These are phyloP conservation scores for Saccharomyces paradoxus DNA, from an alignment of 805 yeast species.

Conservation along the genomic window DNA sequence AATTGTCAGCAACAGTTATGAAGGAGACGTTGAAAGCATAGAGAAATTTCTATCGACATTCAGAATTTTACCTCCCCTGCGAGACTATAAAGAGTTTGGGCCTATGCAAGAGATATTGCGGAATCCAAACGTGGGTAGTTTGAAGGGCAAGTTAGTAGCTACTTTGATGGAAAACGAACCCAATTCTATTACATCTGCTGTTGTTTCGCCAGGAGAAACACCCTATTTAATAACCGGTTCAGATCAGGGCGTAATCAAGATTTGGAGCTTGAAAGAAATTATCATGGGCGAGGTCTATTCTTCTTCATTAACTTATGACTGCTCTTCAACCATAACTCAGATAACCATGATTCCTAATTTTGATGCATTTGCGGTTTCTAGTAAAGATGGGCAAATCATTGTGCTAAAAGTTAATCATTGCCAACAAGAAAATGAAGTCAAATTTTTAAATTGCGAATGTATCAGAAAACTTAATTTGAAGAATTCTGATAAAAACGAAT, in stretches of 20 bases:
- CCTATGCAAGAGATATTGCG: slow-evolving; percentile 3
- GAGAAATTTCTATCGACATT: slow-evolving; percentile 46
- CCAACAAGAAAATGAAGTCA: slow-evolving; percentile 8
- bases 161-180: slow-evolving; percentile 56
- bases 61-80: slow-evolving; percentile 47
- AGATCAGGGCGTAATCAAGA: slow-evolving; percentile 57
- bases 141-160: slow-evolving; percentile 48
- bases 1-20: slow-evolving; percentile 48
- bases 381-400: slow-evolving; percentile 31
- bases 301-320: slow-evolving; percentile 39
- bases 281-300: slow-evolving; percentile 52
- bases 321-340: slow-evolving; percentile 43
- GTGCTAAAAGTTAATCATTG: slow-evolving; percentile 33
- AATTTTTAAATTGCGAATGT: slow-evolving; percentile 13
- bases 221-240: slow-evolving; percentile 72
- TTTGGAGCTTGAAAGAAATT: slow-evolving; percentile 70
- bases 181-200: slow-evolving; percentile 45
- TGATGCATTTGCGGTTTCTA: slow-evolving; percentile 49
- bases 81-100: slow-evolving; percentile 66
- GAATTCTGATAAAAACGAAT: slow-evolving; percentile 30
- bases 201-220: slow-evolving; percentile 47
- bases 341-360: slow-evolving; percentile 46
- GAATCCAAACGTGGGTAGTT: slow-evolving; percentile 12
- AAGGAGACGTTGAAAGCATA: slow-evolving; percentile 60
- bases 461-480: slow-evolving; percentile 17